Conservation (phyloP, 1,284 basidiomycete species). For the Peniophora sp. region DNA sequence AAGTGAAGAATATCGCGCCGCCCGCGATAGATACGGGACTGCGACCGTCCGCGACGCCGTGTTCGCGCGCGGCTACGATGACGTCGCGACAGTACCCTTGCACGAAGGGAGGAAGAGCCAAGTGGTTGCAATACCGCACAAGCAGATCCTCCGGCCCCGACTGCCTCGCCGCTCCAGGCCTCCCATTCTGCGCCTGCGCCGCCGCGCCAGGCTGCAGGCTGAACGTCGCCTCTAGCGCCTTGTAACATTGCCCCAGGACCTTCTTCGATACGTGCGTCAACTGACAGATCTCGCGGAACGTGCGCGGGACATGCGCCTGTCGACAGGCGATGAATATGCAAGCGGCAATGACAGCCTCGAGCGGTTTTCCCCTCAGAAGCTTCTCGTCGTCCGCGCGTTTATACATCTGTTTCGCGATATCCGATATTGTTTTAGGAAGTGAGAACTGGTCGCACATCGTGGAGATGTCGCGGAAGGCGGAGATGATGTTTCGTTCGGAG, state of each 20-base stretch:
- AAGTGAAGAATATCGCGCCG: constrained; percentile 92
- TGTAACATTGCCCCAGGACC: constrained; percentile 91
- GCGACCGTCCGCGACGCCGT: constrained; percentile 87
- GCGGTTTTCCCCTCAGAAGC: constrained; percentile 84
- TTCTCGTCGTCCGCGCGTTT: constrained; percentile 96
- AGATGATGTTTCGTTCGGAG: constrained; percentile 78
- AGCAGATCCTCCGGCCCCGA: constrained; percentile 81
- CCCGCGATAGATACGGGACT: constrained; percentile 95
- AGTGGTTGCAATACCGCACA: constrained; percentile 91
- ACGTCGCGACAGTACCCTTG: constrained; percentile 83
- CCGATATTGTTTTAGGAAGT: constrained; percentile 89
- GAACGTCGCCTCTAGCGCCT: constrained; percentile 88
- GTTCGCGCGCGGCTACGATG: constrained; percentile 73
- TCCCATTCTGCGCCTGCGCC: constrained; percentile 16
- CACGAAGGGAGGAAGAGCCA: constrained; percentile 79
- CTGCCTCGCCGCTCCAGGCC: constrained; percentile 27
- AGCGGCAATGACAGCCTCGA: constrained; percentile 91
- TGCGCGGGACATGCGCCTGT: constrained; percentile 88
- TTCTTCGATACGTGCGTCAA: constrained; percentile 93
- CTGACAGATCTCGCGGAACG: constrained; percentile 94
- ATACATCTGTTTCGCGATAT: constrained; percentile 95
- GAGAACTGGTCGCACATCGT: constrained; percentile 94
- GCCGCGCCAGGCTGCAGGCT: constrained; percentile 74
- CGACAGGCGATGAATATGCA: constrained; percentile 98
- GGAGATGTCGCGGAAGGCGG: constrained; percentile 87